Evolutionary conservation across 805 yeast genomes (phyloP), one percentile per base, ranked within the genome.

Genomic region (Starmerella floricola): DNA sequence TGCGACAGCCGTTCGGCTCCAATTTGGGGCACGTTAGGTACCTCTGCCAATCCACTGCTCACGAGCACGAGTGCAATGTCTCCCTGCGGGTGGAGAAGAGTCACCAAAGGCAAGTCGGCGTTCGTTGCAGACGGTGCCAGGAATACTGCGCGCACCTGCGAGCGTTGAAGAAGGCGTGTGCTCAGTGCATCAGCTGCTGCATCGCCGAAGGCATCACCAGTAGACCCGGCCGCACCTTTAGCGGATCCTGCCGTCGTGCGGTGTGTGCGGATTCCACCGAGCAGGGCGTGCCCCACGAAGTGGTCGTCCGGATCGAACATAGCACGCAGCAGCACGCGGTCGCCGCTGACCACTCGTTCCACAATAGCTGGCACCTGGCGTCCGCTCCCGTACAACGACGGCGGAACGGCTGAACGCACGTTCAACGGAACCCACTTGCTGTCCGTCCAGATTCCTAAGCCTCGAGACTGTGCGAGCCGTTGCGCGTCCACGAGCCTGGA

Each of bases 331-430:
- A 78, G 63, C n/a, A 83, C 60, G 36, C 94, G 65, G 61, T 84
- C 94, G 37, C 94, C 95, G 48, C 78, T 65, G 45, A 82, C 68
- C 26, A 79, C 91, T 53, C 72, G 76, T 61, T 84, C 94, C 20
- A 84, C 78, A 43, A 84, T 70, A 26, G 82, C 68, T 15, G 67
- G 61, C 37, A 73, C 59, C 20, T 76, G 73, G n/a, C 59, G 42
- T 23, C 51, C 49, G 26, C 55, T 44, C 17, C 56, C 59, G 32
- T 46, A 44, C n/a, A 51, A 36, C 15, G 32, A 38, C 11, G 37
- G 37, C 12, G 62, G 59, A 10, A 53, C 48, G 8, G 40, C 39
- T 17, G 48, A 36, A 10, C 37, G 20, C 20, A 45, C 48, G 33
- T 38, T 48, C n/a, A 52, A 31, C 11, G 33, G 31, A 13, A 10